Conservation (phyloP, 2,329 filamentous ascomycete species). For the Diaporthe australafricana region DNA sequence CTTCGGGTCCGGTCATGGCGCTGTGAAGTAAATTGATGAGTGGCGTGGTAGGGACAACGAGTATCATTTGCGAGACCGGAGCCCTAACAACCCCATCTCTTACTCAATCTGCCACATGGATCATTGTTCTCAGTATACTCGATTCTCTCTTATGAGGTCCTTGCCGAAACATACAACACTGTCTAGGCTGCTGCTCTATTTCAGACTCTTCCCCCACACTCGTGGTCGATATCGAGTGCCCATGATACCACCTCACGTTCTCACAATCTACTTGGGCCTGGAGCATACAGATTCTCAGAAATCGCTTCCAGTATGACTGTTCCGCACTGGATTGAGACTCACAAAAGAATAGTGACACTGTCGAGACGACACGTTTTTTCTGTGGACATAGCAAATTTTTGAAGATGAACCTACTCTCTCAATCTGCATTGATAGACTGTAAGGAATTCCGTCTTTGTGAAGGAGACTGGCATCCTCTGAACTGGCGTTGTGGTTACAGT, state of each 20-base stretch:
- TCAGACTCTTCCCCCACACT: background rate
- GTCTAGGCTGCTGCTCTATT: background rate
- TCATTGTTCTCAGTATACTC: background rate
- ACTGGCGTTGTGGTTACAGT: background rate
- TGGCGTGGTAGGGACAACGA: background rate
- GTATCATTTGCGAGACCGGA: background rate
- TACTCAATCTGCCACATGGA: background rate
- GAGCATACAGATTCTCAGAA: background rate
- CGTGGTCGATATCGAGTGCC: background rate
- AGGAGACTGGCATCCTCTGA: background rate
- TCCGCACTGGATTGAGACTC: background rate
- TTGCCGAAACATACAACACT: no score
- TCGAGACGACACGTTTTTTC: no score
- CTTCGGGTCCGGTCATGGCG: background rate
- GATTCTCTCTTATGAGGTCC: background rate
- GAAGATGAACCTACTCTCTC: no score
- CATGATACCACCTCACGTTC: background rate
- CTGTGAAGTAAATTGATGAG: background rate
- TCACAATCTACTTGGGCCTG: background rate
- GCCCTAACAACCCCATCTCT: background rate
- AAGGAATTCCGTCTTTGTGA: background rate
- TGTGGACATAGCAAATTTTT: background rate
- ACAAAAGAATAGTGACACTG: no score
- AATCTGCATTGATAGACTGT: background rate
- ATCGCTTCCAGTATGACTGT: background rate